phyloP scores from a whole-genome alignment of 2,329 filamentous ascomycete genomes.

The Elsinoe perseae region DNA sequence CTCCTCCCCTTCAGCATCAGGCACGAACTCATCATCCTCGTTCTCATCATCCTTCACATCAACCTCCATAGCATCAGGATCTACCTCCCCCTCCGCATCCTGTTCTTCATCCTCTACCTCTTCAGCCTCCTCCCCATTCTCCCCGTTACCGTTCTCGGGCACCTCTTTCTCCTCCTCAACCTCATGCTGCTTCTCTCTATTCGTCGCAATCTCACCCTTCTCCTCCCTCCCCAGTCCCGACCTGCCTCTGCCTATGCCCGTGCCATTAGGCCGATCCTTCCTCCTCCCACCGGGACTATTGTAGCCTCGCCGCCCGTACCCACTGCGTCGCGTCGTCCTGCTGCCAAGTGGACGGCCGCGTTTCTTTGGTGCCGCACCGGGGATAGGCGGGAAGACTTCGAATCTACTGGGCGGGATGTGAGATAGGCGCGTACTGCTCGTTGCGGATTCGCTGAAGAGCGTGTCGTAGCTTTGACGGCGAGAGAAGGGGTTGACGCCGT shows the following conservation, averaged over 20 bases:
- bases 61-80: slow-evolving; percentile 4
- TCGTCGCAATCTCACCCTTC: slow-evolving; percentile 16
- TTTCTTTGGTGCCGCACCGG: slow-evolving; percentile 36
- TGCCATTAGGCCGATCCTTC: slow-evolving; percentile 35
- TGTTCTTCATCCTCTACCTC: slow-evolving; percentile 20
- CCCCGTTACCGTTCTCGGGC: slow-evolving; percentile 26
- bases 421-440: slow-evolving; percentile 10
- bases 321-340: slow-evolving; percentile 21
- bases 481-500: slow-evolving; percentile 20
- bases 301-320: slow-evolving; percentile 1
- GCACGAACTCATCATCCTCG: slow-evolving; percentile 18
- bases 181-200: slow-evolving; percentile 21
- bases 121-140: slow-evolving; percentile 24
- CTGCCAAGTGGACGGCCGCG: slow-evolving; percentile 25
- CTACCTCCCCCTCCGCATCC: slow-evolving; percentile 22
- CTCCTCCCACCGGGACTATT: slow-evolving; percentile 10
- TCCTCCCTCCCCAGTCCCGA: slow-evolving; percentile 25
- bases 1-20: slow-evolving; percentile 20
- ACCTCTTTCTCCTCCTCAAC: slow-evolving; percentile 25
- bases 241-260: slow-evolving; percentile 22
- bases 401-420: slow-evolving; percentile 62
- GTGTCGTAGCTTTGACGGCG: slow-evolving; percentile 16
- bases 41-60: slow-evolving; percentile 8
- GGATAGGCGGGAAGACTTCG: slow-evolving; percentile 67
- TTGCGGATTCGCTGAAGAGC: slow-evolving; percentile 12